Percentiles rank a stretch among this genome's conserved stretches.
phyloP scores from a whole-genome alignment of 768 basidiomycete genomes.

The Collybiopsis luxurians region DNA sequence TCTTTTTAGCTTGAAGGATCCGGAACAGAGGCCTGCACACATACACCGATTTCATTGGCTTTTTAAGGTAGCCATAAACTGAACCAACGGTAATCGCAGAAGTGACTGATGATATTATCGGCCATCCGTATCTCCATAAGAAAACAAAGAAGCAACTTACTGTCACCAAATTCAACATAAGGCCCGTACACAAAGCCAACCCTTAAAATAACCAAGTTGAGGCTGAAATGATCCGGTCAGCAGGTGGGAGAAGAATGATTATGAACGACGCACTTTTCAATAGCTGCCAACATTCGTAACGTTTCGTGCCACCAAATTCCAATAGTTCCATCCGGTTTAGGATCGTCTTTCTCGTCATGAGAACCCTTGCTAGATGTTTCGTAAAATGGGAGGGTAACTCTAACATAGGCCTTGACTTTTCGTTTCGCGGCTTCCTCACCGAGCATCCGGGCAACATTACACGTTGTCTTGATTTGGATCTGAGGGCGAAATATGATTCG shows the following conservation, averaged over 20 bases:
- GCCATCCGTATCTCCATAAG: slow-evolving; percentile 12
- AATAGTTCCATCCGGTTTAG: slow-evolving; percentile 65
- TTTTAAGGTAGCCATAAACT: slow-evolving; percentile 79
- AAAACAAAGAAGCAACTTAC: slow-evolving; percentile 37
- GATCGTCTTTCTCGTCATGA: slow-evolving; percentile 70
- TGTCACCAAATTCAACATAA: slow-evolving; percentile 67
- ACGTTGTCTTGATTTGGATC: slow-evolving; percentile 80
- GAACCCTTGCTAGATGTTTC: slow-evolving; percentile 64
- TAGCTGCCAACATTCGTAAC: slow-evolving; percentile 68
- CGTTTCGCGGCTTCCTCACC: slow-evolving; percentile 79
- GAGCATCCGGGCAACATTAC: slow-evolving; percentile 62
- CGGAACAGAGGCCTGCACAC: slow-evolving; percentile 17
- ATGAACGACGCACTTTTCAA: slow-evolving; percentile 55
- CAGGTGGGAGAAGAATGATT: slow-evolving; percentile 9
- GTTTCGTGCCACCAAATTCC: slow-evolving; percentile 93
- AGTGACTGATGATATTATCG: slow-evolving; percentile 46
- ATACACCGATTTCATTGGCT: slow-evolving; percentile 84
- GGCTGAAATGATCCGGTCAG: slow-evolving; percentile 35
- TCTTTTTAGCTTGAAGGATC: slow-evolving; percentile 11
- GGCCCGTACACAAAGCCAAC: slow-evolving; percentile 80
- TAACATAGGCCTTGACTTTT: slow-evolving; percentile 75
- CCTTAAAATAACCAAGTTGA: slow-evolving; percentile 79
- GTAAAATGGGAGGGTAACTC: slow-evolving; percentile 78
- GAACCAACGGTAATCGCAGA: slow-evolving; percentile 72
- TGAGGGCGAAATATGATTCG: slow-evolving; percentile 23